Conservation (phyloP, 495 filamentous ascomycete species). For the Lepidopterella palustris region DNA sequence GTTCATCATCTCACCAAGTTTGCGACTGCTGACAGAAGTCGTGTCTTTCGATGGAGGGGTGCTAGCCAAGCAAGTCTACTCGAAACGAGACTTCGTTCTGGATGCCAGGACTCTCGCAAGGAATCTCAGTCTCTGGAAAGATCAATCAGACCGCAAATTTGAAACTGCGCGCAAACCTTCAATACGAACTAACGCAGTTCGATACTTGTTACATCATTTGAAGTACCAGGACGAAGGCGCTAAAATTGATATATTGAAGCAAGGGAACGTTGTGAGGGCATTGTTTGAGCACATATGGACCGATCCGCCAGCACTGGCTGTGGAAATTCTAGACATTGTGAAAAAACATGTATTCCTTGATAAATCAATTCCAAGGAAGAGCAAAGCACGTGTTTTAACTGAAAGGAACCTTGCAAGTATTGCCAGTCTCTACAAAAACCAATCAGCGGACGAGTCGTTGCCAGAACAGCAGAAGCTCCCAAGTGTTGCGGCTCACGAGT, state of each 20-base stretch:
- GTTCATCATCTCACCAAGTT: conserved; percentile 73
- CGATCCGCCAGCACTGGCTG: conserved; percentile 62
- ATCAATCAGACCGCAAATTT: conserved; percentile 24
- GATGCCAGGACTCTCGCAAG: conserved; percentile 56
- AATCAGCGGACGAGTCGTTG: conserved; percentile 36
- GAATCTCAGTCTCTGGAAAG: conserved; percentile 47
- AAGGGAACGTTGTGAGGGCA: conserved; percentile 60
- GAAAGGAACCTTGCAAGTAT: conserved; percentile 63
- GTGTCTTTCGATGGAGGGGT: conserved; percentile 75
- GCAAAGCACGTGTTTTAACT: conserved; percentile 67
- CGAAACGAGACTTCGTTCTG: conserved; percentile 62
- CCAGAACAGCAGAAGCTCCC: conserved; percentile 41
- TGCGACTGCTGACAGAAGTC: conserved; percentile 73
- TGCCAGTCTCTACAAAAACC: conserved; percentile 56
- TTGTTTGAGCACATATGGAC: conserved; percentile 47
- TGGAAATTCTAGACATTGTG: conserved; percentile 60
- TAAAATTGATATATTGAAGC: conserved; percentile 69
- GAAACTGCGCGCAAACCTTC: conserved; percentile 50
- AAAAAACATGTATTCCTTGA: conserved; percentile 64
- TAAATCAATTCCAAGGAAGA: conserved; percentile 55
- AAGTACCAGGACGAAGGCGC: conserved; percentile 61
- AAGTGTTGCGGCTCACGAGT: conserved; percentile 57
- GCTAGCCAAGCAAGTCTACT: conserved; percentile 62
- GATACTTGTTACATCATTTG: conserved; percentile 67
- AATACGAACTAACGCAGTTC: conserved; percentile 66